Conservation (phyloP, 2,329 filamentous ascomycete species). For the Coniella vitis region DNA sequence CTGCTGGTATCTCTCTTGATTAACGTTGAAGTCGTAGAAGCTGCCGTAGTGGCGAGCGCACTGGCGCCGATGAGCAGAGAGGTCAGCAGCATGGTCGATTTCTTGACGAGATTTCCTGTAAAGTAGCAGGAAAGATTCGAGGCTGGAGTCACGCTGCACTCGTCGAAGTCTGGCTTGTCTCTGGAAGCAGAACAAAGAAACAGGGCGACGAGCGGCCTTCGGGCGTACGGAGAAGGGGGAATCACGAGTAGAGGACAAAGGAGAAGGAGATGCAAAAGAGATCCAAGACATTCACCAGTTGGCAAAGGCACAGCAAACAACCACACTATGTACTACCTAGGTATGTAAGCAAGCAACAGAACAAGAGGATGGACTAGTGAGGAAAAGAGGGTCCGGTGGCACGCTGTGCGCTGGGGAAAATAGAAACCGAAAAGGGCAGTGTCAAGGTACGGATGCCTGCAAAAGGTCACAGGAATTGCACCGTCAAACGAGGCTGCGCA, state of each 20-base stretch:
- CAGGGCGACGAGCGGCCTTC: not conserved
- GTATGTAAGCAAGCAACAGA: no score
- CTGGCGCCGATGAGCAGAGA: constrained; percentile 13
- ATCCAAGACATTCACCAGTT: no score
- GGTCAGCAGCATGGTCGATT: not conserved
- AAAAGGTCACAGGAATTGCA: no score
- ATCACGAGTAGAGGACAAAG: constrained; percentile 1
- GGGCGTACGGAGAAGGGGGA: not conserved
- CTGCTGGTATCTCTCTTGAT: not conserved
- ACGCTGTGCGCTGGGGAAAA: no score
- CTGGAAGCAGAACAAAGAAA: not conserved
- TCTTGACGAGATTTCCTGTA: not conserved
- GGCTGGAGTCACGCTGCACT: not conserved
- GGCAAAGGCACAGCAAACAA: no score
- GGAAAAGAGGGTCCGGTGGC: no score
- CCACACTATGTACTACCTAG: no score
- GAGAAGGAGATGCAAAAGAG: not conserved
- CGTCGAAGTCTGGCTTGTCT: not conserved
- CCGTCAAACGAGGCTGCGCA: no score
- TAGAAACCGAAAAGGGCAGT: no score
- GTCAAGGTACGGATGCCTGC: no score
- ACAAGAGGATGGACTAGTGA: no score
- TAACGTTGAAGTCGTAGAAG: not conserved
- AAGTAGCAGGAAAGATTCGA: not conserved
- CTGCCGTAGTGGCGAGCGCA: constrained; percentile 6